A percentile compares a stretch with the other conserved stretches of the same genome.
Evolutionary conservation across 1,284 basidiomycete species (phyloP).

Genomic region (Gastroboletus turbinatus): DNA sequence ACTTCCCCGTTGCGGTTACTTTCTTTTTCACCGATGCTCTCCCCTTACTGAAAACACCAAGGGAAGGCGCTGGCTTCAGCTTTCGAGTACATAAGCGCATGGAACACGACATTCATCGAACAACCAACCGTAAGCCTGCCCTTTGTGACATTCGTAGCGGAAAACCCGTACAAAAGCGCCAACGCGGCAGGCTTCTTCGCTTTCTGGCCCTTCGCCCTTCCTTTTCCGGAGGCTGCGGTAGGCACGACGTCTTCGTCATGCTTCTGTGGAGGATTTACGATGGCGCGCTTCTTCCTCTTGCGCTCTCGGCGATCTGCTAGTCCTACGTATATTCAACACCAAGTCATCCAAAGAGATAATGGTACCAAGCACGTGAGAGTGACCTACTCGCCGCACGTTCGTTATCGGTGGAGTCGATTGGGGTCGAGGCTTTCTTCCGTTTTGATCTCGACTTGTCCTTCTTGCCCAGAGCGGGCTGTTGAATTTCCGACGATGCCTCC

Average conservation of each 20-base stretch:
- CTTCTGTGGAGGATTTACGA: conserved; percentile 37
- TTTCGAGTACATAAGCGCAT: conserved; percentile 26
- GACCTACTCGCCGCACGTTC: conserved; percentile 38
- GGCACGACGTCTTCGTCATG: conserved; percentile 17
- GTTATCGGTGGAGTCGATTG: conserved; percentile 24
- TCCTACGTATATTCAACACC: conserved; percentile 36
- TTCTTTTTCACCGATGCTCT: conserved; percentile 57
- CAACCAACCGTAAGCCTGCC: conserved; percentile 64
- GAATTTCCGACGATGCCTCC: conserved; percentile 2
- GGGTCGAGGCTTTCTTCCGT: conserved; percentile 13
- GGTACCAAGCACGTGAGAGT: not conserved
- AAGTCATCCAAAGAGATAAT: not conserved
- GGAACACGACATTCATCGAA: not conserved
- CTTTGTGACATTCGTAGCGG: conserved; percentile 63
- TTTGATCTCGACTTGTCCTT: conserved; percentile 10
- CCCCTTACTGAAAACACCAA: conserved; percentile 72
- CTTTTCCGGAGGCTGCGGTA: conserved; percentile 5
- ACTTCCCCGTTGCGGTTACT: conserved; percentile 15
- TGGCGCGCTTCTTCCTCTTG: conserved; percentile 52
- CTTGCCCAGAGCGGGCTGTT: conserved; percentile 23
- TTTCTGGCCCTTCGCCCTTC: conserved; percentile 27
- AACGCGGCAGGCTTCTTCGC: conserved; percentile 47
- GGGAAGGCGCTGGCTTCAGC: conserved; percentile 41
- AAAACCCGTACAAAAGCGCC: conserved; percentile 74
- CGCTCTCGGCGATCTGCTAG: conserved; percentile 54